A percentile compares a stretch with the other conserved stretches of the same genome.
Conservation (phyloP, 306 rosid species). For the Begonia loranthoides region DNA sequence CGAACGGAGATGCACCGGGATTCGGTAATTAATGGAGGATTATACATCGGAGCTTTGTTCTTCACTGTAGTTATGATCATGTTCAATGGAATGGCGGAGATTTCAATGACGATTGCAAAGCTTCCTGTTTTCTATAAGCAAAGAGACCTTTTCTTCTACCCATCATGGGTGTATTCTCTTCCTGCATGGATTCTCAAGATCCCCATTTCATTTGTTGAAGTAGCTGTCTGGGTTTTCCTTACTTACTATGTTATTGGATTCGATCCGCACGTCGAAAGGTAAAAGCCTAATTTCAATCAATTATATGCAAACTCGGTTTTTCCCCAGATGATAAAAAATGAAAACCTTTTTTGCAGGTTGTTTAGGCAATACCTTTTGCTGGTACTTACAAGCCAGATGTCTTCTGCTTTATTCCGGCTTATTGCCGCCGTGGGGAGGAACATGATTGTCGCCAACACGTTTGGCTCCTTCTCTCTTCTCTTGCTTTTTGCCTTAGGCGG, state of each 20-base stretch:
- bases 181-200: constrained; percentile 30
- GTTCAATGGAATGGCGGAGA: constrained; percentile 31
- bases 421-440: constrained; percentile 12
- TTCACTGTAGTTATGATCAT: constrained; percentile 11
- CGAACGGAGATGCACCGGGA: constrained; percentile 24
- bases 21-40: constrained; percentile 9
- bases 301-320: neutral
- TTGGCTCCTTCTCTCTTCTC: constrained; percentile 16
- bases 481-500: constrained; percentile 16
- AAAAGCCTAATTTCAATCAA: neutral
- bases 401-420: constrained; percentile 23
- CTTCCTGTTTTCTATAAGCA: constrained; percentile 42
- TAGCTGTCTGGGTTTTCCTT: constrained; percentile 24
- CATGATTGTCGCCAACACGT: constrained; percentile 16
- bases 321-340: neutral
- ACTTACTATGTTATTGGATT: constrained; percentile 30
- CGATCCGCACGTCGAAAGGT: constrained; percentile 26
- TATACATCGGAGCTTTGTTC: constrained; percentile 26
- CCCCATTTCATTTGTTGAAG: constrained; percentile 25
- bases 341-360: constrained; percentile 20
- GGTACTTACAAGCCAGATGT: constrained; percentile 21
- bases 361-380: constrained; percentile 25
- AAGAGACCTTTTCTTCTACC: constrained; percentile 30
- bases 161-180: constrained; percentile 26
- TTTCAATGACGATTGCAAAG: constrained; percentile 25